Evolutionary conservation across 768 basidiomycete species (phyloP).

Genomic region (Tricholoma bakamatsutake): DNA sequence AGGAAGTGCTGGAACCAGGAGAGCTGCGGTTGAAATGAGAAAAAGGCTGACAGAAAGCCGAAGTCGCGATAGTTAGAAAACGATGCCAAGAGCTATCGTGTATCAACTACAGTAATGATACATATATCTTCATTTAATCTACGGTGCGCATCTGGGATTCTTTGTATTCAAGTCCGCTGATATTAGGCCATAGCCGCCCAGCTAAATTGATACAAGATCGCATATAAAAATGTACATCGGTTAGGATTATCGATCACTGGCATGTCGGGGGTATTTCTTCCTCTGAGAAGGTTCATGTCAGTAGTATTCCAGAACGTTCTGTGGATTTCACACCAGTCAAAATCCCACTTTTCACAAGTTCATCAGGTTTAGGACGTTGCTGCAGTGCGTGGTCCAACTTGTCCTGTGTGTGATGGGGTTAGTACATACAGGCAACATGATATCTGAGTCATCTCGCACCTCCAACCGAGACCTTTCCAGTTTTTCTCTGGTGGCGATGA

Average conservation of each 20-base stretch:
- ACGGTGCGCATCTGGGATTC: not conserved
- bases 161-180: not conserved
- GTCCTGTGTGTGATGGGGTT: slow-evolving; percentile 33
- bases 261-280: slow-evolving; percentile 19
- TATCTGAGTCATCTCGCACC: slow-evolving; percentile 27
- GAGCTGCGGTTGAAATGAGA: slow-evolving; percentile 52
- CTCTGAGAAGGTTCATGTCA: slow-evolving; percentile 10
- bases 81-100: not conserved
- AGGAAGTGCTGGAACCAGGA: slow-evolving; percentile 59
- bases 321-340: slow-evolving; percentile 26
- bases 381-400: slow-evolving; percentile 57
- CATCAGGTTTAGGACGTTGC: slow-evolving; percentile 51
- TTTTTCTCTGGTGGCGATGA: slow-evolving; percentile 54
- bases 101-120: not conserved
- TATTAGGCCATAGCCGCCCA: not conserved
- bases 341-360: slow-evolving; percentile 63
- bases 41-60: slow-evolving; percentile 37
- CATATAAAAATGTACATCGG: not conserved
- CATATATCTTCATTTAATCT: not conserved
- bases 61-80: slow-evolving; percentile 18
- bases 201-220: not conserved
- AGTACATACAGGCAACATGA: not conserved
- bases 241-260: not conserved
- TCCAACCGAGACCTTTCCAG: slow-evolving; percentile 59
- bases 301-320: not conserved